Percentiles rank a stretch among this genome's conserved stretches.
Conservation (phyloP, 2,329 filamentous ascomycete genomes). For the Talaromyces marneffei region DNA sequence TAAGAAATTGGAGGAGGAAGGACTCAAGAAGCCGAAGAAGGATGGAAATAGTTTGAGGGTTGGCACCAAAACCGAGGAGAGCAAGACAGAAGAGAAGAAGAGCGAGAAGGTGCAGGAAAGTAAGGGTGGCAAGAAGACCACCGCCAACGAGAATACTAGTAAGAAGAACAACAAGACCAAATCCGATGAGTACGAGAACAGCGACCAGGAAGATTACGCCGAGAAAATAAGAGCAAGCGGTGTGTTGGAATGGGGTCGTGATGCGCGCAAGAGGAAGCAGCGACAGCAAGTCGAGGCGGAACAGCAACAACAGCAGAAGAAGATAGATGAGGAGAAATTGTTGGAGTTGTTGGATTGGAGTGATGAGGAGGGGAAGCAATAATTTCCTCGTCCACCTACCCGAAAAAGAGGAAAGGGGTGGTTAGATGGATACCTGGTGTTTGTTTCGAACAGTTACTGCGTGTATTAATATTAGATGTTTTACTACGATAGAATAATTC, state of each 20-base stretch:
- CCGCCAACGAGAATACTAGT: neutral
- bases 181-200: slow-evolving; percentile 20
- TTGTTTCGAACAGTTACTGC: neutral
- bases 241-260: slow-evolving; percentile 58
- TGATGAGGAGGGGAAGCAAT: slow-evolving; percentile 21
- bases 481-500: neutral
- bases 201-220: slow-evolving; percentile 39
- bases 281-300: neutral
- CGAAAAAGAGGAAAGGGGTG: neutral
- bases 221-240: slow-evolving; percentile 35
- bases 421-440: neutral
- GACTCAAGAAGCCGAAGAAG: slow-evolving; percentile 44
- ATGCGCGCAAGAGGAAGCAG: slow-evolving; percentile 60
- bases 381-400: neutral
- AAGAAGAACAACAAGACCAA: neutral
- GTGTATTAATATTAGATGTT: neutral
- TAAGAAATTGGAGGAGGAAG: slow-evolving; percentile 36
- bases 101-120: neutral
- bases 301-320: slow-evolving; percentile 56
- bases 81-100: neutral
- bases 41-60: slow-evolving; percentile 56
- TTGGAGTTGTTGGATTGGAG: slow-evolving; percentile 57
- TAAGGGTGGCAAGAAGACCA: neutral
- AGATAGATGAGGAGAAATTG: slow-evolving; percentile 67
- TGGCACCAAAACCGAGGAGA: slow-evolving; percentile 23